Evolutionary conservation across 371 early-diverging fungal species (phyloP), one percentile per base, ranked within the genome.

Genomic region (Lichtheimia ramosa): DNA sequence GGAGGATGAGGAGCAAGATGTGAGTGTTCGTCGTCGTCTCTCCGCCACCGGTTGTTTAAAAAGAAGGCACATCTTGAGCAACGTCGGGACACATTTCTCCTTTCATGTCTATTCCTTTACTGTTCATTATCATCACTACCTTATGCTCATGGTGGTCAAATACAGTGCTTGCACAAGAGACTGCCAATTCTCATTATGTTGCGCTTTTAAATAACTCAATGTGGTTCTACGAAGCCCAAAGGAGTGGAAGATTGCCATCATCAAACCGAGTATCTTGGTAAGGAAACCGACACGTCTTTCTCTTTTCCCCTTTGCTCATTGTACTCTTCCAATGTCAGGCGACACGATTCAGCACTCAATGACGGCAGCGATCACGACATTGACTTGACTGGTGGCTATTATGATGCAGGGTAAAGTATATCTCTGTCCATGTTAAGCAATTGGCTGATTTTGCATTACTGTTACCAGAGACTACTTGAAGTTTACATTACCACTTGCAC

Each of bases 161-260:
- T 34, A 6, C 34, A 34, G 34, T 34, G 10, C 10, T 34, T 34
- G 34, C 34, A 34, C 34, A 34, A 34, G 34, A 40, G 12, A 10
- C 46, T 10, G 56, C 46, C 40, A 70, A 70, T 41, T 61, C 65
- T 0, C 50, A 70, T 34, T 70, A 70, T 54, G 52, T 51, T 16
- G 60, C 63, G 0, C 51, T 83, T n/a, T 63, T 83, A 20, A 69
- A 74, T 53, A 63, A 83, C 43, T 72, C 77, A 1, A 64, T 83
- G 42, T 66, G 71, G 63, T 84, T 82, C 58, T 84, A 81, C 49
- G 85, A 84, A 61, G 85, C 85, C 3, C 83, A 83, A 51, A 66
- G 82, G 15, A 73, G 81, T 52, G 85, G 85, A 34, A 72, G 65
- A 10, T 64, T 84, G 13, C 77, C 82, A 5, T 14, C 71, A 7